phyloP scores from a whole-genome alignment of 345 rosid genomes.

The Rhizophora mangle region DNA sequence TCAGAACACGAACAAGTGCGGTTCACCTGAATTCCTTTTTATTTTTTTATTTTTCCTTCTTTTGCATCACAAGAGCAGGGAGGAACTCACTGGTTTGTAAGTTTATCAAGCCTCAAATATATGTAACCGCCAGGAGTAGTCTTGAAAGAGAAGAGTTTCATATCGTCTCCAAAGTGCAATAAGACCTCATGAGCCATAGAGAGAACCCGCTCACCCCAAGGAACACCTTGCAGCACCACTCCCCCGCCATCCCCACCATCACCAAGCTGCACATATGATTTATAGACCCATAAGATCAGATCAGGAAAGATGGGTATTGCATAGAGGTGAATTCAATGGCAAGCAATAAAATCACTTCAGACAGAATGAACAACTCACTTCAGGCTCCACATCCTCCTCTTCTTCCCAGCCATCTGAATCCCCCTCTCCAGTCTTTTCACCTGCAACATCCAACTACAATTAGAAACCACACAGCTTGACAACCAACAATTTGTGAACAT shows the following conservation, averaged over 20 bases:
- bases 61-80: conserved; percentile 7
- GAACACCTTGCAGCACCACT: conserved; percentile 54
- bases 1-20: not conserved
- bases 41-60: no score
- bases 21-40: not conserved
- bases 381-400: conserved; percentile 62
- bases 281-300: not conserved
- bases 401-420: conserved; percentile 79
- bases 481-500: not conserved
- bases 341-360: conserved; percentile 7
- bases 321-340: not conserved
- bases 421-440: conserved; percentile 44
- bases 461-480: not conserved
- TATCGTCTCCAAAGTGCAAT: conserved; percentile 44
- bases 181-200: conserved; percentile 58
- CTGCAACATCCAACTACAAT: conserved; percentile 30
- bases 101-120: conserved; percentile 73
- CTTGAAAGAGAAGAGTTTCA: conserved; percentile 70
- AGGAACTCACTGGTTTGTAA: conserved; percentile 55
- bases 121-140: conserved; percentile 74
- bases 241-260: conserved; percentile 98
- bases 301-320: not conserved
- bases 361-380: conserved; percentile 26
- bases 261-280: conserved; percentile 41
- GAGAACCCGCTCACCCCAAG: conserved; percentile 72